Evolutionary conservation across 148 eudicot genomes (phyloP), one percentile per base, ranked within the genome.

Genomic region (Nepenthes mirabilis): DNA sequence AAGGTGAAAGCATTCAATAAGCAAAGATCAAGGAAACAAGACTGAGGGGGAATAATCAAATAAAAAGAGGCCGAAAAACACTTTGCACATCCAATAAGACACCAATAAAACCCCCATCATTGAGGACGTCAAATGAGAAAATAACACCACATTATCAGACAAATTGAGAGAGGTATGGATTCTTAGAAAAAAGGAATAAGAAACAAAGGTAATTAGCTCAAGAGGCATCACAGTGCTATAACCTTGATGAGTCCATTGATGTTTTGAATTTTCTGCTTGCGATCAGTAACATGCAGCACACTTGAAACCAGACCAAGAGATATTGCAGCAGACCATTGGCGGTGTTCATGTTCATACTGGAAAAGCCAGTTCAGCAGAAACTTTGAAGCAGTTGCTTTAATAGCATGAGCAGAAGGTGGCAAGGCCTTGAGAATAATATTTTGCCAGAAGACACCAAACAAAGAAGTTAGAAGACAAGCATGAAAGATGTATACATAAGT

Each of bases 251-350:
- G 95, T 43, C 82, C 80, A 71, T 74, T 68, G 48, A 84, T 78
- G 66, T 72, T 86, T 66, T 82, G 62, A 56, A 67, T 68, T 60
- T 94, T 94, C 67, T 77, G 99, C 68, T 69, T 74, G 70, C 77
- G 83, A 72, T 94, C 99, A 12, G 95, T 89, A 62, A 79, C 68
- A 70, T 94, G 99, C 48, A 86, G 71, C 65, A 81, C 74, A 74
- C 82, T 82, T 68, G 95, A 79, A 70, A 94, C 77, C 59, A 82
- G 61, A 57, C 99, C 99, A 69, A 94, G 80, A 66, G 99, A 76
- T 70, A 94, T 84, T 54, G 99, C 99, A 58, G 99, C 95, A 47
- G 99, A 74, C 99, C 99, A 94, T 72, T 89, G 99, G 55, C 91
- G 91, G 66, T 86, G 75, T 73, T 94, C 99, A 58, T 86, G 99